Percentiles rank a stretch among this genome's conserved stretches.
phyloP scores from a whole-genome alignment of 2,329 filamentous ascomycete species.

The Endocalyx cinctus region DNA sequence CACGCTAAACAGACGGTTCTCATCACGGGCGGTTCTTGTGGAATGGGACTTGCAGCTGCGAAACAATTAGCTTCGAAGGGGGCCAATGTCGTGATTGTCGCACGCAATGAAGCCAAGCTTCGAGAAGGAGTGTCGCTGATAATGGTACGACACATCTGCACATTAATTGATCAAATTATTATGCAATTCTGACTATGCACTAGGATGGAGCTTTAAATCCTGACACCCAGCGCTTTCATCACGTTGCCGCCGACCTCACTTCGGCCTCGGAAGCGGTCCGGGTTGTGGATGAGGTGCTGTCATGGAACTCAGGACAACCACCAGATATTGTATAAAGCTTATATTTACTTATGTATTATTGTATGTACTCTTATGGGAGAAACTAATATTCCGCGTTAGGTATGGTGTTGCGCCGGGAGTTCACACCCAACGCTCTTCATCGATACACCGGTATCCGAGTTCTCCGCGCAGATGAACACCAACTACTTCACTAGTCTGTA shows the following conservation, averaged over 20 bases:
- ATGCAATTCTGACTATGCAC: not conserved
- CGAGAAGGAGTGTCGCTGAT: constrained; percentile 51
- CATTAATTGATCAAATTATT: too few species aligned
- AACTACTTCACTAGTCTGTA: constrained; percentile 37
- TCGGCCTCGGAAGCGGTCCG: constrained; percentile 50
- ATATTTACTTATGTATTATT: too few species aligned
- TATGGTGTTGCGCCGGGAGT: constrained; percentile 61
- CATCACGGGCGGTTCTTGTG: constrained; percentile 67
- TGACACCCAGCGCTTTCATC: constrained; percentile 55
- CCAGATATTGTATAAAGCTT: constrained; percentile 53
- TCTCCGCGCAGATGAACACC: constrained; percentile 32
- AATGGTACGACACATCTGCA: constrained; percentile 32
- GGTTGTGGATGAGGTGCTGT: constrained; percentile 52
- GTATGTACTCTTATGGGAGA: too few species aligned
- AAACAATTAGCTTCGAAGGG: constrained; percentile 60
- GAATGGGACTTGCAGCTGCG: constrained; percentile 61
- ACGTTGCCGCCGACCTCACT: constrained; percentile 62
- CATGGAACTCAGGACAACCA: constrained; percentile 56
- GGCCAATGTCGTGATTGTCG: constrained; percentile 65
- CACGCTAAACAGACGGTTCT: constrained; percentile 52
- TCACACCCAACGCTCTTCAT: constrained; percentile 45
- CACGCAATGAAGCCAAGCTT: constrained; percentile 57
- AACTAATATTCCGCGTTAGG: too few species aligned
- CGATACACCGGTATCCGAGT: constrained; percentile 28
- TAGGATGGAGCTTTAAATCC: constrained; percentile 46